Evolutionary conservation across 805 yeast genomes (phyloP).

Genomic region (Candida germanica): DNA sequence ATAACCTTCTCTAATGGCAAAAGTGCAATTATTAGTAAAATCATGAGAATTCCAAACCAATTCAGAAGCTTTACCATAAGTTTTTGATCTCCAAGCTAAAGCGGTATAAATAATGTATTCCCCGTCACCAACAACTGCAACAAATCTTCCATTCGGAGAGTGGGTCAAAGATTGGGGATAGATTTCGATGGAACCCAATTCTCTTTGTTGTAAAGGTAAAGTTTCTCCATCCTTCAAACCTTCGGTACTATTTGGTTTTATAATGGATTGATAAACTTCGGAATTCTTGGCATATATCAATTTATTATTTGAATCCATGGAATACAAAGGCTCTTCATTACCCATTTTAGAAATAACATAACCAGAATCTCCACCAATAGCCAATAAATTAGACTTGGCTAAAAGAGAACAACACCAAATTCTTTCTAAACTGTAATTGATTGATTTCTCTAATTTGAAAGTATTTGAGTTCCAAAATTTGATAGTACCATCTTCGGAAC

Average conservation of each 20-base stretch:
- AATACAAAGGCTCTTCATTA: constrained; percentile 87
- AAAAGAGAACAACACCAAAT: constrained; percentile 91
- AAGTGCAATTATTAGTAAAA: constrained; percentile 58
- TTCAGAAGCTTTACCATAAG: constrained; percentile 85
- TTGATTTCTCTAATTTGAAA: constrained; percentile 86
- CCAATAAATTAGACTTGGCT: constrained; percentile 69
- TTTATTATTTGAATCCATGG: constrained; percentile 92
- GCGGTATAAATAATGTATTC: constrained; percentile 96
- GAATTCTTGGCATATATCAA: constrained; percentile 87
- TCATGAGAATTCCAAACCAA: constrained; percentile 93
- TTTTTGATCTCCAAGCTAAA: constrained; percentile 95
- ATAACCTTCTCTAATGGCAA: constrained; percentile 73
- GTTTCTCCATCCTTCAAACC: constrained; percentile 77
- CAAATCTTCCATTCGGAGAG: constrained; percentile 97
- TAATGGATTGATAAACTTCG: constrained; percentile 80
- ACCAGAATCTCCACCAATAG: constrained; percentile 95
- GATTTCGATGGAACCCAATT: constrained; percentile 89
- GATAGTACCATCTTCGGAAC: constrained; percentile 93
- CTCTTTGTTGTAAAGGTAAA: constrained; percentile 76
- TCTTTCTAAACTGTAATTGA: constrained; percentile 89
- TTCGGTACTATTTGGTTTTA: constrained; percentile 62
- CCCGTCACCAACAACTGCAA: constrained; percentile 96
- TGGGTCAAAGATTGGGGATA: constrained; percentile 85
- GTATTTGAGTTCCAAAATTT: constrained; percentile 95
- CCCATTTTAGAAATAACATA: constrained; percentile 86